phyloP scores from a whole-genome alignment of 2,329 filamentous ascomycete genomes.

The Stachybotrys elegans region DNA sequence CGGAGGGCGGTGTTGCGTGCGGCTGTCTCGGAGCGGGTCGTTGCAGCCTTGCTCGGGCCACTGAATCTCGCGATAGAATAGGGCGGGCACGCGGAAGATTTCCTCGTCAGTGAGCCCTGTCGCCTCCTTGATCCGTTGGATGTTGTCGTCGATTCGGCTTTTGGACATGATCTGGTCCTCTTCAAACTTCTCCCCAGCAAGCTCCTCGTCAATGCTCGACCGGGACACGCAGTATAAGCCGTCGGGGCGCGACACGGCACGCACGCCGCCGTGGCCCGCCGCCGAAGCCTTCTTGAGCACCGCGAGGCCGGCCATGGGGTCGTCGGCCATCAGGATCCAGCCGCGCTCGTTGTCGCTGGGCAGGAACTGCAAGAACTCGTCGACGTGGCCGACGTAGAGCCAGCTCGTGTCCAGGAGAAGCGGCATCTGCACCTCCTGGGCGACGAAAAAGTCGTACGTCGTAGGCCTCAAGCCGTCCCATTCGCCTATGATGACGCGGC shows the following conservation, averaged over 20 bases:
- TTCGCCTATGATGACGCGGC: slow-evolving; percentile 15
- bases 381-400: slow-evolving; percentile 20
- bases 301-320: slow-evolving; percentile 13
- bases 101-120: slow-evolving; percentile 14
- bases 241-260: slow-evolving; percentile 11
- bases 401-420: slow-evolving; percentile 24
- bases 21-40: neutral
- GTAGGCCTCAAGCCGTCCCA: slow-evolving; percentile 8
- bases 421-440: slow-evolving; percentile 29
- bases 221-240: slow-evolving; percentile 10
- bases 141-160: slow-evolving; percentile 11
- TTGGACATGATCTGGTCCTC: slow-evolving; percentile 1
- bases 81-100: slow-evolving; percentile 15
- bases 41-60: slow-evolving; percentile 1
- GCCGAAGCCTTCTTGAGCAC: slow-evolving; percentile 12
- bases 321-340: slow-evolving; percentile 17
- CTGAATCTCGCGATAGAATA: slow-evolving; percentile 9
- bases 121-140: slow-evolving; percentile 15
- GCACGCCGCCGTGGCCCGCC: slow-evolving; percentile 11
- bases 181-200: slow-evolving; percentile 8
- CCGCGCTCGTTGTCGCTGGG: slow-evolving; percentile 17
- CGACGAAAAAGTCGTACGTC: slow-evolving; percentile 22
- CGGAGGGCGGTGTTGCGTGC: neutral
- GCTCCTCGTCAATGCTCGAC: slow-evolving; percentile 12
- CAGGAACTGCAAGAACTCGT: slow-evolving; percentile 23